Percentiles rank a stretch among this genome's conserved stretches.
These are phyloP conservation scores for Brettanomyces custersianus DNA, from an alignment of 805 yeast species.

Conservation along the genomic window DNA sequence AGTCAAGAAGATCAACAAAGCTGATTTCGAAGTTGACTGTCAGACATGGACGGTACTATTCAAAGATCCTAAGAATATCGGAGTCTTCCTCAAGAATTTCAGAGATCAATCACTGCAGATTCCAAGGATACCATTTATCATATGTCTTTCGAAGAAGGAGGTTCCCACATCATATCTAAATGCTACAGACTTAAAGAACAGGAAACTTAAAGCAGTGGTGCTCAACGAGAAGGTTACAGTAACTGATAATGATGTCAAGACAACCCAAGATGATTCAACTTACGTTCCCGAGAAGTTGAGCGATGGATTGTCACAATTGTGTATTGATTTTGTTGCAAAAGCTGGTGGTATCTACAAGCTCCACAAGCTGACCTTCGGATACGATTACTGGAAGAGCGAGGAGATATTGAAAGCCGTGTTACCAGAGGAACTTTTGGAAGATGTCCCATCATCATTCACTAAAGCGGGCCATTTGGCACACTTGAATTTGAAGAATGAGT, in stretches of 20 bases:
- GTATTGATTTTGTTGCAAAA: constrained; percentile 38
- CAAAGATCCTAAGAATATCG: constrained; percentile 55
- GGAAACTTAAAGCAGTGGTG: constrained; percentile 44
- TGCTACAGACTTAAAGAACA: constrained; percentile 19
- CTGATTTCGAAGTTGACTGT: constrained; percentile 49
- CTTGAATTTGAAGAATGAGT: constrained; percentile 74
- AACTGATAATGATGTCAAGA: constrained; percentile 23
- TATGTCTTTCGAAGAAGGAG: constrained; percentile 25
- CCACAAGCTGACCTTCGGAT: constrained; percentile 50
- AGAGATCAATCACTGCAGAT: constrained; percentile 55
- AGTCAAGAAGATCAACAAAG: constrained; percentile 58
- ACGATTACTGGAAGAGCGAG: constrained; percentile 83
- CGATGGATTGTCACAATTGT: constrained; percentile 29
- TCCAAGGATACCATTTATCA: constrained; percentile 66
- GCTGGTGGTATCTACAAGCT: constrained; percentile 39
- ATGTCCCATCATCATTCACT: constrained; percentile 85
- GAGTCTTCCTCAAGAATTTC: constrained; percentile 50
- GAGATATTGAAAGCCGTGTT: constrained; percentile 71
- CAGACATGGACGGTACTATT: constrained; percentile 61
- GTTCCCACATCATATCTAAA: constrained; percentile 4
- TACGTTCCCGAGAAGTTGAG: constrained; percentile 8
- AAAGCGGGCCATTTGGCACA: constrained; percentile 96
- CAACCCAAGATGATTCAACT: not conserved
- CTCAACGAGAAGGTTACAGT: constrained; percentile 43
- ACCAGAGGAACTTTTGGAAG: constrained; percentile 62